These are phyloP conservation scores for Lotmaria passim DNA, from an alignment of 208 protist genomes.

Conservation along the genomic window DNA sequence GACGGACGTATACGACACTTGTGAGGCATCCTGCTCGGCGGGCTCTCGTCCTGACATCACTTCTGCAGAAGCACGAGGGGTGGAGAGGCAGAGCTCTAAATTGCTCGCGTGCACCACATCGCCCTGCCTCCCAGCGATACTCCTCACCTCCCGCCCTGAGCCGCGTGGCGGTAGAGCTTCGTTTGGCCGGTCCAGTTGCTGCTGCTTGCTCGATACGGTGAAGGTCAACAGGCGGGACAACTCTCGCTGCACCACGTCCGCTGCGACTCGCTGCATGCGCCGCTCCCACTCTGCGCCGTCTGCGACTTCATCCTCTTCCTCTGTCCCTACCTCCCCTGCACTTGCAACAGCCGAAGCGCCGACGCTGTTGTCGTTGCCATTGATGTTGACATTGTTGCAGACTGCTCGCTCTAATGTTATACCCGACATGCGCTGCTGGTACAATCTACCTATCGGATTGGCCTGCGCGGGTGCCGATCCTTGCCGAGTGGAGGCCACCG, in stretches of 20 bases:
- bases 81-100: background rate
- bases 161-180: too few relatives aligned
- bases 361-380: background rate
- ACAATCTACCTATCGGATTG: too few relatives aligned
- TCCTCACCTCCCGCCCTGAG: too few relatives aligned
- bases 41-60: too few relatives aligned
- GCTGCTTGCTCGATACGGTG: background rate
- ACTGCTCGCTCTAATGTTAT: background rate
- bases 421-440: too few relatives aligned
- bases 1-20: background rate
- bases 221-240: background rate
- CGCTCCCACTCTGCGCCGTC: background rate
- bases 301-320: background rate
- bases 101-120: background rate
- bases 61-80: background rate
- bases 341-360: background rate
- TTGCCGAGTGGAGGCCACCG: slow-evolving; percentile 5
- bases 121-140: too few relatives aligned
- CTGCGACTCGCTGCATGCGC: background rate
- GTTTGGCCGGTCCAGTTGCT: too few relatives aligned
- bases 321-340: background rate
- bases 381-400: background rate
- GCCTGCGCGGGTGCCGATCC: slow-evolving; percentile 1
- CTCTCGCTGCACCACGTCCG: slow-evolving; percentile 16
- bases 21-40: background rate